A percentile compares a stretch with the other conserved stretches of the same genome.
phyloP scores from a whole-genome alignment of 106 monocot genomes.

The Dendrobium huoshanense region DNA sequence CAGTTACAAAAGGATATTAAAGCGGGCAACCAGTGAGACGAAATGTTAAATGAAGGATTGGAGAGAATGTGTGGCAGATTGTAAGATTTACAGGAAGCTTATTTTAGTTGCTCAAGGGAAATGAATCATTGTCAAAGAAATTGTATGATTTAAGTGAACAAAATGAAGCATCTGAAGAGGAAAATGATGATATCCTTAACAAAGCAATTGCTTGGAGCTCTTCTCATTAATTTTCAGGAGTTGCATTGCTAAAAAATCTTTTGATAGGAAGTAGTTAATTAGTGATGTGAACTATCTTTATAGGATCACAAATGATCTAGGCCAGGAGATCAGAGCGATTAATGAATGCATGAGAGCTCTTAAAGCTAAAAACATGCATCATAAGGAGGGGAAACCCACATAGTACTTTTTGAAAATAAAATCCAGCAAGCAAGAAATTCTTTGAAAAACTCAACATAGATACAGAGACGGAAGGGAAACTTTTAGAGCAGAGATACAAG shows the following conservation, averaged over 20 bases:
- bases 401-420: not conserved
- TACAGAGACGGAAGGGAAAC: too few species aligned
- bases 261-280: conserved; percentile 16
- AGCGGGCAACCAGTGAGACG: too few species aligned
- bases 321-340: conserved; percentile 21
- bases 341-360: conserved; percentile 17
- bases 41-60: too few species aligned
- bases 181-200: conserved; percentile 23
- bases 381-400: conserved; percentile 10
- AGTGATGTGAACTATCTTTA: conserved; percentile 1
- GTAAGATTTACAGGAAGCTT: conserved; percentile 20
- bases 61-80: conserved; percentile 5
- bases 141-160: too few species aligned
- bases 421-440: too few species aligned
- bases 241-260: conserved; percentile 18
- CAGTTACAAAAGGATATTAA: conserved; percentile 4
- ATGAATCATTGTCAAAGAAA: too few species aligned
- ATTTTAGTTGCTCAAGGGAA: conserved; percentile 28
- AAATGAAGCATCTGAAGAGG: conserved; percentile 20
- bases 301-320: conserved; percentile 15
- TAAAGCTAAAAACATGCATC: conserved; percentile 21
- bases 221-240: conserved; percentile 14
- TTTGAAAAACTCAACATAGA: too few species aligned
- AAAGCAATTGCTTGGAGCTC: conserved; percentile 26
- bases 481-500: too few species aligned